Evolutionary conservation across 352 stramenopile genomes (phyloP).

Genomic region (Thalassiosira allenii): DNA sequence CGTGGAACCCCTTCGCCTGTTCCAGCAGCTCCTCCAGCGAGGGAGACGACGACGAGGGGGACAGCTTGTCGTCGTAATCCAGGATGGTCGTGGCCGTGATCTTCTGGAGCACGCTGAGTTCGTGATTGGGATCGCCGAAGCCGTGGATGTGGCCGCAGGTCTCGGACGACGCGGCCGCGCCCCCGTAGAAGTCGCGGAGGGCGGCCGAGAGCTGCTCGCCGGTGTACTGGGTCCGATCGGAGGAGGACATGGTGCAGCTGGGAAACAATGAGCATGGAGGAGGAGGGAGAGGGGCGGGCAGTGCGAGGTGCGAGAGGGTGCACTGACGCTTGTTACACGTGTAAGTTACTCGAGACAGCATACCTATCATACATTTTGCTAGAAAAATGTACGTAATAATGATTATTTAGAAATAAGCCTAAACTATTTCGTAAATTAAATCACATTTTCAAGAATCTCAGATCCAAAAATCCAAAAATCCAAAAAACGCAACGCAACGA

Average conservation of each 20-base stretch:
- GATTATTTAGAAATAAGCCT: too few species aligned
- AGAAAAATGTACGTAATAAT: too few species aligned
- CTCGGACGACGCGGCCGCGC: constrained; percentile 24
- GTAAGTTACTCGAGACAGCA: too few species aligned
- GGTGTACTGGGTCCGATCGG: constrained; percentile 53
- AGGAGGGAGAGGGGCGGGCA: too few species aligned
- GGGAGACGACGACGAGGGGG: constrained; percentile 19
- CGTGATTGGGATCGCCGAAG: constrained; percentile 76
- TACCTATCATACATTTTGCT: too few species aligned
- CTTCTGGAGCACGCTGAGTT: constrained; percentile 87
- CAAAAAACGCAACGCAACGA: too few species aligned
- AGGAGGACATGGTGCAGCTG: neutral
- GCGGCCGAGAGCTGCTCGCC: constrained; percentile 62
- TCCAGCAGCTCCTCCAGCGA: constrained; percentile 73
- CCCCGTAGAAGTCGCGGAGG: constrained; percentile 57
- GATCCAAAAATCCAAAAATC: too few species aligned
- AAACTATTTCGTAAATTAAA: too few species aligned
- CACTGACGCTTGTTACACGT: too few species aligned
- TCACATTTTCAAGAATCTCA: too few species aligned
- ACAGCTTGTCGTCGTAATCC: constrained; percentile 62
- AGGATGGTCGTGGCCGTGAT: constrained; percentile 85
- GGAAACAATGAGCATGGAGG: too few species aligned
- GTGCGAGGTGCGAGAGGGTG: too few species aligned
- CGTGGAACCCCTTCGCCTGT: constrained; percentile 89
- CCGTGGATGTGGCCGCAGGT: constrained; percentile 77